Percentiles rank a stretch among this genome's conserved stretches.
These are phyloP conservation scores for Flammula alnicola DNA, from an alignment of 1,284 basidiomycete genomes.

Conservation along the genomic window DNA sequence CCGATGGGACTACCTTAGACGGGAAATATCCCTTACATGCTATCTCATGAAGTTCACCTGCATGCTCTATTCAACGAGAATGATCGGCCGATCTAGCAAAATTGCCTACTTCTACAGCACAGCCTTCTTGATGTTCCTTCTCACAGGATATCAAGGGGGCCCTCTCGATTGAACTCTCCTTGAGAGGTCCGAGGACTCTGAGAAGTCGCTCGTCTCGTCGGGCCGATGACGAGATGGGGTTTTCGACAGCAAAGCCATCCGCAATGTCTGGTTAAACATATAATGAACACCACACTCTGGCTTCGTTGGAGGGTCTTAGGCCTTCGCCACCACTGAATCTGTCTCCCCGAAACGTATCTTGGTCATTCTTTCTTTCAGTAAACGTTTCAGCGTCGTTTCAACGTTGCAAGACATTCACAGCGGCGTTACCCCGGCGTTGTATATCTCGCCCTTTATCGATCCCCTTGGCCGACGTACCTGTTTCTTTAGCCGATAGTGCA, in stretches of 20 bases:
- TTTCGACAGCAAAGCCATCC: not conserved
- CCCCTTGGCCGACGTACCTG: not conserved
- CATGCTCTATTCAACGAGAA: no score
- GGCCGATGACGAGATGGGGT: constrained; percentile 1
- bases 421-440: not conserved
- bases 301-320: constrained; percentile 1
- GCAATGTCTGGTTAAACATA: not conserved
- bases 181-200: constrained; percentile 9
- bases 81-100: constrained; percentile 2
- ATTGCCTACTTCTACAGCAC: constrained; percentile 4
- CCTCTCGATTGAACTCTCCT: not conserved
- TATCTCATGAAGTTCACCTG: no score
- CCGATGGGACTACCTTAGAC: no score
- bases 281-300: not conserved
- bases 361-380: not conserved
- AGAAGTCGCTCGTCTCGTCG: not conserved
- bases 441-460: not conserved
- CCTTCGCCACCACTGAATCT: not conserved
- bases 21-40: no score
- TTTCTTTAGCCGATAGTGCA: not conserved
- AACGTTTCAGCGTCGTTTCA: no score
- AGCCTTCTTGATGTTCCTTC: constrained; percentile 2
- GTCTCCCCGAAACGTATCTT: not conserved
- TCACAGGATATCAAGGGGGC: constrained; percentile 3
- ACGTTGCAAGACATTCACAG: not conserved